These are phyloP conservation scores for Mucor ambiguus DNA, from an alignment of 371 early-diverging fungal genomes.

Conservation along the genomic window DNA sequence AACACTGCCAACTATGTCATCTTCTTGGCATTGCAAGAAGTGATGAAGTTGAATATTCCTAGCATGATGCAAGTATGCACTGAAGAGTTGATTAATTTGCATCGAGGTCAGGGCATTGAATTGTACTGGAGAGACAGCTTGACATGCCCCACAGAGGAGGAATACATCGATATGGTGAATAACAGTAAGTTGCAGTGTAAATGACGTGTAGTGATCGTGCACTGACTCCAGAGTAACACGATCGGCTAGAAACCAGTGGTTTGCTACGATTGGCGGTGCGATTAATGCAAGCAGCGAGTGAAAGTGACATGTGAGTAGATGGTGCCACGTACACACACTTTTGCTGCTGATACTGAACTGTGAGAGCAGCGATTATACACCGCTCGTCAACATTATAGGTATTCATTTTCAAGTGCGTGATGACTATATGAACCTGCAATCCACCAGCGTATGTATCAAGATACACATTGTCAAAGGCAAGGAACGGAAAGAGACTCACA, in stretches of 20 bases:
- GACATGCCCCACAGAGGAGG: conserved; percentile 80
- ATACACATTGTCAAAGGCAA: neutral
- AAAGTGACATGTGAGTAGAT: conserved; percentile 48
- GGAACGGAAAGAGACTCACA: too few species aligned
- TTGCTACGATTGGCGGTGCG: conserved; percentile 91
- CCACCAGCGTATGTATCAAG: conserved; percentile 60
- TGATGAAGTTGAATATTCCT: conserved; percentile 68
- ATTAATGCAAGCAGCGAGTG: conserved; percentile 80
- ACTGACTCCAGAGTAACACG: neutral
- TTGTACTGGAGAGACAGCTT: conserved; percentile 82
- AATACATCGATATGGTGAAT: conserved; percentile 88
- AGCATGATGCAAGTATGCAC: conserved; percentile 80
- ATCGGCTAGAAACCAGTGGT: conserved; percentile 86
- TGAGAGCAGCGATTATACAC: conserved; percentile 71
- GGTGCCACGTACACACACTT: neutral
- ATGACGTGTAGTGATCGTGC: conserved; percentile 3
- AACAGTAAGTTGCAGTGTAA: conserved; percentile 77
- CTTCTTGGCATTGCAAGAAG: conserved; percentile 86
- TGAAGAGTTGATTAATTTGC: conserved; percentile 89
- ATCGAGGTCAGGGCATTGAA: conserved; percentile 93
- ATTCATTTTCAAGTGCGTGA: conserved; percentile 95
- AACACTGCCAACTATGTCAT: conserved; percentile 96
- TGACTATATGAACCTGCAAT: conserved; percentile 93
- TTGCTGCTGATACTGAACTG: neutral
- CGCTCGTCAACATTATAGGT: conserved; percentile 86